Evolutionary conservation across 1,139 yeast species (phyloP).

Genomic region (Geotrichum citri-aurantii): DNA sequence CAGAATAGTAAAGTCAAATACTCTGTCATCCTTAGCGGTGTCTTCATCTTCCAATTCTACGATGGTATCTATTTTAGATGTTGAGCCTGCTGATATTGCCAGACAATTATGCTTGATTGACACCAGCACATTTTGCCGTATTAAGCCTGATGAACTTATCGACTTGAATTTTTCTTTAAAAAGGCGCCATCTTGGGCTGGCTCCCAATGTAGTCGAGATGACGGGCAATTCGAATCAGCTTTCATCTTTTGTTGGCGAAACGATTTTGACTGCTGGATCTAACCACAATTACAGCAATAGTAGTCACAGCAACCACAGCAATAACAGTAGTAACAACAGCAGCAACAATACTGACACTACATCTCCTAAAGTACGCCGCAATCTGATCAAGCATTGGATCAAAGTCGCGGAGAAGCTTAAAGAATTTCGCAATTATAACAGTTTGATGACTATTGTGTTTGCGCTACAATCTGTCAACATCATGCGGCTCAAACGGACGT

Average conservation of each 20-base stretch:
- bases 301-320: neutral
- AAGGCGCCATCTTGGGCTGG: conserved; percentile 51
- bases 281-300: neutral
- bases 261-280: conserved; percentile 41
- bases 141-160: conserved; percentile 66
- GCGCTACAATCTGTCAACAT: conserved; percentile 78
- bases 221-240: conserved; percentile 71
- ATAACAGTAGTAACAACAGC: conserved; percentile 26
- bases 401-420: conserved; percentile 75
- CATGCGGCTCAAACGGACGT: conserved; percentile 58
- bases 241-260: conserved; percentile 77
- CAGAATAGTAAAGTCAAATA: conserved; percentile 20
- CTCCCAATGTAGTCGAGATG: conserved; percentile 67
- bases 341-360: no score
- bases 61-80: conserved; percentile 46
- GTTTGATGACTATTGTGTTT: conserved; percentile 79
- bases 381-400: conserved; percentile 71
- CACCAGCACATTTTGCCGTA: conserved; percentile 59
- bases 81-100: conserved; percentile 77
- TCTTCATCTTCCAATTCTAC: neutral
- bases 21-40: neutral
- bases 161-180: conserved; percentile 67
- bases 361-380: conserved; percentile 47
- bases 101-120: conserved; percentile 80
- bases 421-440: conserved; percentile 75